Evolutionary conservation across 768 basidiomycete genomes (phyloP).

Genomic region (Leccinum fibrillosum): DNA sequence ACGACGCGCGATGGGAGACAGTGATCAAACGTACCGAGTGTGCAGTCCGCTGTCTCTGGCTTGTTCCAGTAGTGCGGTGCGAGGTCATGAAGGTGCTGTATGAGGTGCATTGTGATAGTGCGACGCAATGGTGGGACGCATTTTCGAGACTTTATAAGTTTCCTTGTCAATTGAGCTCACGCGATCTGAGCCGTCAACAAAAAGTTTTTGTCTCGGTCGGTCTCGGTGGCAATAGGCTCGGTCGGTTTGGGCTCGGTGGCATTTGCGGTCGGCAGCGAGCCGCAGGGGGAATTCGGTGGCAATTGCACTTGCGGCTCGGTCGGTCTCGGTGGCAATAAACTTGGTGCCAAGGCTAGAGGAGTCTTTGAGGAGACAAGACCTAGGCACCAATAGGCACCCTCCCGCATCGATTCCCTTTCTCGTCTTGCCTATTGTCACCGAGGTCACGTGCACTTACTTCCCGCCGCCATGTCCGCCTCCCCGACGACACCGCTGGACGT

Average conservation of each 20-base stretch:
- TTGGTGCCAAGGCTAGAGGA: background rate
- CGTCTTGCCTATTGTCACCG: background rate
- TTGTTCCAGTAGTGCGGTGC: slow-evolving; percentile 73
- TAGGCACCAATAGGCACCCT: too few relatives aligned
- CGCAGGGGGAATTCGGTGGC: background rate
- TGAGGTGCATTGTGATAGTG: background rate
- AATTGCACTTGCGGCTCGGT: background rate
- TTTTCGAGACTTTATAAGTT: background rate
- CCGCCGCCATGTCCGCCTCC: background rate
- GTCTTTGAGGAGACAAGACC: background rate
- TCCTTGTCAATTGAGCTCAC: background rate
- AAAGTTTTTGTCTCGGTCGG: background rate
- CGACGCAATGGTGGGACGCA: background rate
- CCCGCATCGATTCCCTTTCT: background rate
- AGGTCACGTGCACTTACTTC: background rate
- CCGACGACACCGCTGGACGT: background rate
- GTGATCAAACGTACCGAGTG: slow-evolving; percentile 50
- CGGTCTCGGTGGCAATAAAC: background rate
- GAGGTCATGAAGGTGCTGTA: slow-evolving; percentile 27
- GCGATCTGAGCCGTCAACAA: background rate
- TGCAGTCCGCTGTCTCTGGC: slow-evolving; percentile 75
- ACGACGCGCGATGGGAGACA: background rate
- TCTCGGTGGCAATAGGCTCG: slow-evolving; percentile 3
- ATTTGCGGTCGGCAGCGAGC: background rate
- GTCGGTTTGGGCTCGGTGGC: background rate